Conservation (phyloP, 2,329 filamentous ascomycete species). For the Colletotrichum simmondsii region DNA sequence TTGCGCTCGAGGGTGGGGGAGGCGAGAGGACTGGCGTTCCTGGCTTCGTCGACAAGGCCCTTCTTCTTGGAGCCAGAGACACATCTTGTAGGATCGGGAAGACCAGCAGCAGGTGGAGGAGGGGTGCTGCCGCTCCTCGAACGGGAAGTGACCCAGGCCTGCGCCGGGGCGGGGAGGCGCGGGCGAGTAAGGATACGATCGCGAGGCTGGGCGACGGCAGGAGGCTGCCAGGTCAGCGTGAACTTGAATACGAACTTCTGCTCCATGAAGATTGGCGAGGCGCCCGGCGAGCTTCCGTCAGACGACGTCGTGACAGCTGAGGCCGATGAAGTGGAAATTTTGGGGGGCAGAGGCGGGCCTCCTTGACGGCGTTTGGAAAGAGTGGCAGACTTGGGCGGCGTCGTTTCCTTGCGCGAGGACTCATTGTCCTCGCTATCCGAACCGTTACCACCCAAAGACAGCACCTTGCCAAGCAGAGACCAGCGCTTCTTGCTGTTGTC, state of each 20-base stretch:
- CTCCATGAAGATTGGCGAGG: slow-evolving; percentile 64
- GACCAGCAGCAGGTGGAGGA: slow-evolving; percentile 46
- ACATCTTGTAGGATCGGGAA: slow-evolving; percentile 57
- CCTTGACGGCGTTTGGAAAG: slow-evolving; percentile 26
- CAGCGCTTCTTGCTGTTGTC: slow-evolving; percentile 65
- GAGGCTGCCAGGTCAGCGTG: slow-evolving; percentile 72
- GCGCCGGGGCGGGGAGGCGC: slow-evolving; percentile 76
- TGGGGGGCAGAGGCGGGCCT: slow-evolving; percentile 49
- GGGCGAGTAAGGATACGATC: slow-evolving; percentile 75
- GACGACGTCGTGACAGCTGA: slow-evolving; percentile 50
- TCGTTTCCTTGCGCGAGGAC: slow-evolving; percentile 60
- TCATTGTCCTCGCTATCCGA: slow-evolving; percentile 57
- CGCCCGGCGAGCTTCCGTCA: slow-evolving; percentile 65
- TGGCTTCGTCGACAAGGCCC: slow-evolving; percentile 61
- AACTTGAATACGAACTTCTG: slow-evolving; percentile 79
- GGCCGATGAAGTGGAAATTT: slow-evolving; percentile 41
- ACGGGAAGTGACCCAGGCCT: slow-evolving; percentile 66
- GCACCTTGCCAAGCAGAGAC: slow-evolving; percentile 72
- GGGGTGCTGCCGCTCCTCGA: slow-evolving; percentile 51
- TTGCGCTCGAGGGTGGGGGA: slow-evolving; percentile 43
- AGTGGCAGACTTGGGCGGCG: slow-evolving; percentile 50
- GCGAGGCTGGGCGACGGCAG: slow-evolving; percentile 62
- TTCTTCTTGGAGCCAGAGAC: slow-evolving; percentile 58
- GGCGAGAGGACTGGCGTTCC: slow-evolving; percentile 56
- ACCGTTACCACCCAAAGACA: slow-evolving; percentile 53